Evolutionary conservation across 192 early-diverging fungal species (phyloP).

Genomic region (Geranomyces michiganensis): DNA sequence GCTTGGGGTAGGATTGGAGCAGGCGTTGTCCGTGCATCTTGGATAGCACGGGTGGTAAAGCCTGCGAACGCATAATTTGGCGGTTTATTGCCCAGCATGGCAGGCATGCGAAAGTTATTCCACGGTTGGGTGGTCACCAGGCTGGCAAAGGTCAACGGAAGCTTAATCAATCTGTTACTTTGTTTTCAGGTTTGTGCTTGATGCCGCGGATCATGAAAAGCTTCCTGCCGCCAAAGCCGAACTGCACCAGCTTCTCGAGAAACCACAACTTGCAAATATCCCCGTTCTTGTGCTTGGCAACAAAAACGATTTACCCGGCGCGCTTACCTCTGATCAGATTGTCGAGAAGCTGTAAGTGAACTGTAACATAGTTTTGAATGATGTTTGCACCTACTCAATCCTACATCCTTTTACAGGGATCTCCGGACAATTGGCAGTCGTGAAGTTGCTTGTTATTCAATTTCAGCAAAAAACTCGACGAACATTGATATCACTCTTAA

Average conservation of each 20-base stretch:
- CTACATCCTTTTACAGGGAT: constrained; percentile 56
- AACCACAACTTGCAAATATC: constrained; percentile 89
- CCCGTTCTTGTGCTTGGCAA: constrained; percentile 98
- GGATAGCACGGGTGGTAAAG: too few species aligned
- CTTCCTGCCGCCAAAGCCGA: constrained; percentile 90
- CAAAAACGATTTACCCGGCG: constrained; percentile 94
- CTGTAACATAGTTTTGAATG: too few species aligned
- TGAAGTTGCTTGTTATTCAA: constrained; percentile 98
- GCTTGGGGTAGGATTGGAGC: too few species aligned
- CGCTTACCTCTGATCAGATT: constrained; percentile 83
- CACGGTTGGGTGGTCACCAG: too few species aligned
- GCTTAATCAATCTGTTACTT: background rate
- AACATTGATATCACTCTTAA: constrained; percentile 97
- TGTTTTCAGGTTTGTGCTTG: constrained; percentile 83
- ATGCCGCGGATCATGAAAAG: constrained; percentile 93
- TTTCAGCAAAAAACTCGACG: constrained; percentile 95
- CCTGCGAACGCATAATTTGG: too few species aligned
- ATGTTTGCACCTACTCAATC: too few species aligned
- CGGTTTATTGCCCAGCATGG: too few species aligned
- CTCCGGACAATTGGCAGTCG: constrained; percentile 86
- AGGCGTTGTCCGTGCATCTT: too few species aligned
- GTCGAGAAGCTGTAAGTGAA: constrained; percentile 87
- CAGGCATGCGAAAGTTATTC: too few species aligned
- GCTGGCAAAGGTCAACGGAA: background rate
- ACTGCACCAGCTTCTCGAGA: constrained; percentile 87